Base-by-base conservation (phyloP, 2,329 filamentous ascomycete genomes). In the Rutstroemia sp. region DNA sequence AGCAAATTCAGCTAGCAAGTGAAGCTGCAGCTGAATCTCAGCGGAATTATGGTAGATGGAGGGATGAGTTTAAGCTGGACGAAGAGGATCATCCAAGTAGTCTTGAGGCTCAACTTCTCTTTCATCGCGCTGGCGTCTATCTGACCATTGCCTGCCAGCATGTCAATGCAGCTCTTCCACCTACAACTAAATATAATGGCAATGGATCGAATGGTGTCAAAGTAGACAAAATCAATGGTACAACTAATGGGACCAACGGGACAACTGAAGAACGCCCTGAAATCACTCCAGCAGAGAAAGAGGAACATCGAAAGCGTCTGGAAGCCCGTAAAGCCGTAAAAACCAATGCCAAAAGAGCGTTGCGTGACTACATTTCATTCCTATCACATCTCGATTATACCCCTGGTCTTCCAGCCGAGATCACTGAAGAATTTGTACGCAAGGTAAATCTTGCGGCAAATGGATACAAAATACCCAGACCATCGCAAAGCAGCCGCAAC, bases 351-450 rank as follows among this genome's bases (percentile, higher is more conserved):
- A 92, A 89, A 70, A 80, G 84, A 55, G 88, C 89, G 1, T 72
- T 94, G 21, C 80, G 85, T 58, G 89, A 94, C 71, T 91, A 88
- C 67, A 75, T 84, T 64, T 75, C 80, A 21, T 94, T 89, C 67
- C 73, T 95, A 40, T 82, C 83, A 1, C 76, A 84, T 58, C 84
- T 94, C 60, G 87, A 94, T 65, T 94, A 94, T 71, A 88, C 89
- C 0, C 87, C 88, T 50, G 68, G 67, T 16, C 63, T 70, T 54
- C 64, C 67, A 51, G 54, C 63, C 30, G 66, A 68, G 52, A 60
- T 72, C 39, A 71, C 70, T 3, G 69, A 72, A 54, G 77, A 79
- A 44, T 81, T 82, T 59, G 70, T 78, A 53, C 72, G 79, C 45
- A 81, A 80, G 57, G 76, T 87, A 8, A 82, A 82, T 63, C 73